phyloP scores from a whole-genome alignment of 1,284 basidiomycete species.

The Leccinum pallidistipes region DNA sequence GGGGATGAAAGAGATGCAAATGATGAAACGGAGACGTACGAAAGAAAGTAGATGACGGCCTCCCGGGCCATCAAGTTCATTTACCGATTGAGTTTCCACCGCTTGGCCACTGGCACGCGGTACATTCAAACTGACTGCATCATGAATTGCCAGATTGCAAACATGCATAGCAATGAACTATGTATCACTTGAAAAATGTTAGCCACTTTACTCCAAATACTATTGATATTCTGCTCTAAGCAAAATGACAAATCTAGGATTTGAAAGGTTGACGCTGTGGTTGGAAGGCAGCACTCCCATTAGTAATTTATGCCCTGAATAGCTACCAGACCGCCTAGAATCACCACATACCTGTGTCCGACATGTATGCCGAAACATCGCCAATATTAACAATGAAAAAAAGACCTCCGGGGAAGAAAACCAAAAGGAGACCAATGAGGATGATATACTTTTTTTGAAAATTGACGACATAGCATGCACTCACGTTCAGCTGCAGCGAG shows the following conservation, averaged over 20 bases:
- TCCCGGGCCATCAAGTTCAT: slow-evolving; percentile 7
- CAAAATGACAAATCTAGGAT: neutral
- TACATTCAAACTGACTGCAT: slow-evolving; percentile 4
- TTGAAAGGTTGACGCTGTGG: neutral
- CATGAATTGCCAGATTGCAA: neutral
- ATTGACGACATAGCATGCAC: too few species aligned
- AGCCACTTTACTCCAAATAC: neutral
- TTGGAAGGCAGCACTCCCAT: neutral
- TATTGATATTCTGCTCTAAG: neutral
- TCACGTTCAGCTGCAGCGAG: too few species aligned
- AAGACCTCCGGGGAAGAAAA: neutral
- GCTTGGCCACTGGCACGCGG: neutral
- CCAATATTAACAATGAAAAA: too few species aligned
- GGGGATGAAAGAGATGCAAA: neutral
- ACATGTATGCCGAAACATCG: too few species aligned
- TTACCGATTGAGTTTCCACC: slow-evolving; percentile 3
- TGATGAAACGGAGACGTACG: neutral
- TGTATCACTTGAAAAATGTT: neutral
- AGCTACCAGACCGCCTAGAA: neutral
- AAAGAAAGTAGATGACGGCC: slow-evolving; percentile 9
- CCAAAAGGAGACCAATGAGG: neutral
- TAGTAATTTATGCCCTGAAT: neutral
- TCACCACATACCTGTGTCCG: neutral
- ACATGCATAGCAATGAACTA: neutral
- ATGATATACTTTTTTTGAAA: too few species aligned